Evolutionary conservation across 1,284 basidiomycete species (phyloP).

Genomic region (Cystobasidium slooffiae): DNA sequence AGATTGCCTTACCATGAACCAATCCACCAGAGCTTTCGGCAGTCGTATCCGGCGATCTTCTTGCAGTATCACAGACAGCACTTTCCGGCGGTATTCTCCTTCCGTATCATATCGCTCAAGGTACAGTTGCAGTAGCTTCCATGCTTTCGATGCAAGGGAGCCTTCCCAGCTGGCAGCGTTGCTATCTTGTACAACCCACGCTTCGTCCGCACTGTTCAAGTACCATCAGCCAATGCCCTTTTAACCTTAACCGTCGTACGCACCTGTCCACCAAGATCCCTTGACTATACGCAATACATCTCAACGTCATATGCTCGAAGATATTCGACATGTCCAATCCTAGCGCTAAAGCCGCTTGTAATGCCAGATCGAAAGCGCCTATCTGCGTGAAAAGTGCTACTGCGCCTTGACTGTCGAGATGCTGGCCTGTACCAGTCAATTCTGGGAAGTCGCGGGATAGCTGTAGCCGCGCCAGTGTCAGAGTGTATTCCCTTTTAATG

Average conservation of each 20-base stretch:
- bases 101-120: constrained; percentile 74
- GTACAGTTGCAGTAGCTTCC: constrained; percentile 82
- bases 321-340: constrained; percentile 84
- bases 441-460: constrained; percentile 69
- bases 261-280: constrained; percentile 35
- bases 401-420: constrained; percentile 71
- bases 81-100: constrained; percentile 71
- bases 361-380: constrained; percentile 78
- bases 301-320: constrained; percentile 75
- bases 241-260: constrained; percentile 63
- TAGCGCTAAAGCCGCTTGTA: constrained; percentile 74
- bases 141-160: constrained; percentile 75
- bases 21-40: constrained; percentile 80
- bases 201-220: constrained; percentile 61
- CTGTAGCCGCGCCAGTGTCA: constrained; percentile 78
- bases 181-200: constrained; percentile 81
- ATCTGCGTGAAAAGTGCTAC: constrained; percentile 79
- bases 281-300: constrained; percentile 70
- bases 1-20: constrained; percentile 66
- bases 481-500: constrained; percentile 80
- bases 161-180: constrained; percentile 78
- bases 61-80: constrained; percentile 75
- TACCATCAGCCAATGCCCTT: constrained; percentile 49
- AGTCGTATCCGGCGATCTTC: constrained; percentile 67
- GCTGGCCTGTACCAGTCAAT: constrained; percentile 65